Evolutionary conservation across 352 stramenopile genomes (phyloP).

Genomic region (Phytopythium helicoides): DNA sequence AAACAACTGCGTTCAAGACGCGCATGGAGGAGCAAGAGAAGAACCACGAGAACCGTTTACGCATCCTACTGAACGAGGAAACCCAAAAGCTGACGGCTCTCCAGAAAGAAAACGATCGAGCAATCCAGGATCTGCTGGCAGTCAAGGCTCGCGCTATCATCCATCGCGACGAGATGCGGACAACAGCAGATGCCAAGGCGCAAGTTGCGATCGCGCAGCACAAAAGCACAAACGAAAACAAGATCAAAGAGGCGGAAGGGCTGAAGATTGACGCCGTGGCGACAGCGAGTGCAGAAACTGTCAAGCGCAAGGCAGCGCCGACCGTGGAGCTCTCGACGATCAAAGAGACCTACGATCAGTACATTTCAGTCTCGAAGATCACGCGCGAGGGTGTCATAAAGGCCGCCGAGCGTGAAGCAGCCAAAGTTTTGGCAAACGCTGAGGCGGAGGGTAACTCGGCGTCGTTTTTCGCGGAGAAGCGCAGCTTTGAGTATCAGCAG

Average conservation of each 20-base stretch:
- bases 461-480: slow-evolving; percentile 67
- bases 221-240: slow-evolving; percentile 50
- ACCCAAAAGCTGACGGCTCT: slow-evolving; percentile 80
- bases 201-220: slow-evolving; percentile 73
- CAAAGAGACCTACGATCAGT: slow-evolving; percentile 63
- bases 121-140: slow-evolving; percentile 69
- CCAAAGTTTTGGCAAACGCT: slow-evolving; percentile 46
- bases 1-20: slow-evolving; percentile 85
- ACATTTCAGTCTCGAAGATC: slow-evolving; percentile 61
- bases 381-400: slow-evolving; percentile 64
- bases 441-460: slow-evolving; percentile 63
- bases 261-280: slow-evolving; percentile 67
- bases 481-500: slow-evolving; percentile 69
- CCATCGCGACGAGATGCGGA: slow-evolving; percentile 74
- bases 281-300: slow-evolving; percentile 43
- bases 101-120: slow-evolving; percentile 77
- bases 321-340: slow-evolving; percentile 57
- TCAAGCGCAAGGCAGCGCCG: slow-evolving; percentile 59
- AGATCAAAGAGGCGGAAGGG: slow-evolving; percentile 65
- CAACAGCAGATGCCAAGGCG: slow-evolving; percentile 67
- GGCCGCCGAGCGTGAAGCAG: slow-evolving; percentile 55
- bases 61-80: slow-evolving; percentile 81
- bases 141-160: slow-evolving; percentile 69
- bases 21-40: slow-evolving; percentile 89
- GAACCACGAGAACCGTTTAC: slow-evolving; percentile 85